Evolutionary conservation across 257 asterid species (phyloP), one percentile per base, ranked within the genome.

Genomic region (Petunia axillaris): DNA sequence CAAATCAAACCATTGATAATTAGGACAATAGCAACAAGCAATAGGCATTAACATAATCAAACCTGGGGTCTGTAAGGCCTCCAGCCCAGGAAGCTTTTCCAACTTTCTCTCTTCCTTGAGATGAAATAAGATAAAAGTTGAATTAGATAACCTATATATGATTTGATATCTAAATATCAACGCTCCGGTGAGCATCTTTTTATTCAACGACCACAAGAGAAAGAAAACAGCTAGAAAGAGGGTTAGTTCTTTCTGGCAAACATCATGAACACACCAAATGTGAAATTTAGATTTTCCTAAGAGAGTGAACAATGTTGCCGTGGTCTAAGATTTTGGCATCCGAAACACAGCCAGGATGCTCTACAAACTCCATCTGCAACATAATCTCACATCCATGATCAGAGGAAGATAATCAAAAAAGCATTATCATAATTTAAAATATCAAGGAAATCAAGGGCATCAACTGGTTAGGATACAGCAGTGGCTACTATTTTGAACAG

Each of bases 331-430:
- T 92, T 78, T 96, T 96, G 86, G 91, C 90, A 87, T 96, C 99
- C 99, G 98, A 96, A 66, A 96, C 98, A 84, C 98, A 96, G 38
- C 99, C 98, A 83, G 98, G 99, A 83, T 96, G 99, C 83, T 92
- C 98, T 85, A 87, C 99, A 96, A 81, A 84, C 88, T 79, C 99
- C 99, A 92, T 94, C 99, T 96, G 87, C 88, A 90, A 81, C 70
- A 81, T 62, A 85, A 57, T 75, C 4, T 57, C 50, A 79, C 81
- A 48, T 70, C 85, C 85, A 43, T 78, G 76, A 67, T 44, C 53
- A 25, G 55, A 16, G 70, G 77, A 76, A 36, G 73, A 81, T 53
- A 53, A 62, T 75, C 13, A 44, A 63, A 84, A 48, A 81, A 75
- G 35, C 71, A 79, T 52, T 71, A 44, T 65, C 52, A 82, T 9